Percentiles rank a stretch among this genome's conserved stretches.
These are phyloP conservation scores for Alisma plantagoaquatica DNA, from an alignment of 106 monocot genomes.

Conservation along the genomic window DNA sequence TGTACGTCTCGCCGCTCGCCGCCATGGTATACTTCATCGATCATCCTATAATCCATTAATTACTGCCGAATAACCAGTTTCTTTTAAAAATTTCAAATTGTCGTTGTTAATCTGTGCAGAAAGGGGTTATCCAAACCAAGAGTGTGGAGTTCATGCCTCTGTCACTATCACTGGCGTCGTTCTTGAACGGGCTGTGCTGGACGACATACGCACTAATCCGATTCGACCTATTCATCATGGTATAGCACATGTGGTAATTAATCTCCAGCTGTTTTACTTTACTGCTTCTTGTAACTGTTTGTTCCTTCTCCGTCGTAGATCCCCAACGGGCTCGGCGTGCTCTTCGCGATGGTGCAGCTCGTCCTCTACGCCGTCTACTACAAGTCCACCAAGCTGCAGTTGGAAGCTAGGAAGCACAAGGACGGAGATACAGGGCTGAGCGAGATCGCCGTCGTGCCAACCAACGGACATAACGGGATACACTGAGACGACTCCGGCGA, in stretches of 20 bases:
- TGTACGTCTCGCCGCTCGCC: slow-evolving; percentile 61
- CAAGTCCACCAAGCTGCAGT: slow-evolving; percentile 23
- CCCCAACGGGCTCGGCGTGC: slow-evolving; percentile 32
- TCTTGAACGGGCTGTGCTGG: slow-evolving; percentile 67
- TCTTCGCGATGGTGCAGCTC: slow-evolving; percentile 26
- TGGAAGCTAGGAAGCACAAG: slow-evolving; percentile 16
- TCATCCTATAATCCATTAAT: background rate
- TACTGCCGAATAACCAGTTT: background rate
- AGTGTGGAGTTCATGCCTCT: slow-evolving; percentile 88
- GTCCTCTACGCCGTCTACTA: slow-evolving; percentile 19
- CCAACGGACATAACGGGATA: no score
- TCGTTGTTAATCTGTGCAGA: slow-evolving; percentile 20
- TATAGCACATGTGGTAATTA: slow-evolving; percentile 10
- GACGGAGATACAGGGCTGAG: slow-evolving; percentile 18
- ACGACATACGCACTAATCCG: slow-evolving; percentile 61
- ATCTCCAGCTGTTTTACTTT: slow-evolving; percentile 1
- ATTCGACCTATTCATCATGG: slow-evolving; percentile 66
- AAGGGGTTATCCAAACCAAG: slow-evolving; percentile 67
- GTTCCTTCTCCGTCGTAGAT: no score
- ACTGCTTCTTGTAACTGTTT: no score
- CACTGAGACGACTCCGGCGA: no score
- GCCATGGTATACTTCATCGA: slow-evolving; percentile 40
- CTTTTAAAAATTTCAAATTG: background rate
- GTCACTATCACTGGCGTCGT: slow-evolving; percentile 46
- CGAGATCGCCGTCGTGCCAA: slow-evolving; percentile 29